Base-by-base conservation (phyloP, 2,329 filamentous ascomycete genomes). In the Sclerotinia glacialis region DNA sequence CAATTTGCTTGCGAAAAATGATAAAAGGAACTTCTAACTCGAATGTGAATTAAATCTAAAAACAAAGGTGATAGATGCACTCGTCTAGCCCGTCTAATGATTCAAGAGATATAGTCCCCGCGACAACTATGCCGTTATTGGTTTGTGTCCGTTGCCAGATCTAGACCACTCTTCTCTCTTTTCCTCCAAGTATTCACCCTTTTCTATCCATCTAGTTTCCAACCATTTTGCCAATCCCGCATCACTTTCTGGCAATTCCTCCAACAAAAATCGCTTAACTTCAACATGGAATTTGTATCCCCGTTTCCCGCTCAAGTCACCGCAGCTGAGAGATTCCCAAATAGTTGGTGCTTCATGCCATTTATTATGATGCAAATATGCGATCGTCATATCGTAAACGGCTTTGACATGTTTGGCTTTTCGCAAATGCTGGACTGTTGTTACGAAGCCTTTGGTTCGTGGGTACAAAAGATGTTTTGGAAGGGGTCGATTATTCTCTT, bases 391-490 rank as follows among this genome's bases (percentile, higher is more conserved):
- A 72, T 86, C 82, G 74, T 86, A 85, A 26, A 85, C 80, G 11
- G 83, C 83, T 71, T 80, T 82, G 56, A 85, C 77, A 56, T 85
- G 83, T 21, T 80, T 77, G 21, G 82, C 78, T 67, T 79, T 78
- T 55, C 83, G 76, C 63, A 88, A 77, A 67, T 85, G 81, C 73
- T 84, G 82, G 14, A 87, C 83, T 1, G 83, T 85, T 37, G 84
- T 81, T 58, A 87, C 79, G 74, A 89, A 88, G 61, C 85, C 85
- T 74, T 84, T 87, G 26, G 82, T 86, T 42, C 85, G 81, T 28
- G 85, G 85, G 71, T 86, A 87, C 23, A 88, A 79, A 16, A 86
- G 79, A 75, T 89, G 83, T 75, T 80, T 79, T 8, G 84, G 85
- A 69, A 85, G 79, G 2, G 81, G 80, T 56, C 80, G 81, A 68